Percentiles rank a stretch among this genome's conserved stretches.
These are phyloP conservation scores for Claviceps africana DNA, from an alignment of 2,329 filamentous ascomycete genomes.

Conservation along the genomic window DNA sequence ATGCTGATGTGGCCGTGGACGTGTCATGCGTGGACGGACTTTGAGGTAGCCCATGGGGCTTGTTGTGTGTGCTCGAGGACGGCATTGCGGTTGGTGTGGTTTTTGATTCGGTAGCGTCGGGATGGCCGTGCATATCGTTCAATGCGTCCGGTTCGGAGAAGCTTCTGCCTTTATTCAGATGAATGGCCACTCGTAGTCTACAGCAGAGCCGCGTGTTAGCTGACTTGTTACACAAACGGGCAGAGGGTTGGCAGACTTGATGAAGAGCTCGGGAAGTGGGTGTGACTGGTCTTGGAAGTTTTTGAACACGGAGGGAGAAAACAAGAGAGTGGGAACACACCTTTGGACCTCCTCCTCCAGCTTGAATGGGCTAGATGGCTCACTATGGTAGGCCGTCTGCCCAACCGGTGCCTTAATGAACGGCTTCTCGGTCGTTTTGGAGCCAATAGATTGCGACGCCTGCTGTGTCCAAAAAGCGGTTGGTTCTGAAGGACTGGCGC, in stretches of 20 bases:
- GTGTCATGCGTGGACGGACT: constrained; percentile 83
- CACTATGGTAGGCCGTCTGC: constrained; percentile 22
- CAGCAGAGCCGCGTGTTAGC: neutral
- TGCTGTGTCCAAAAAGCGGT: constrained; percentile 10
- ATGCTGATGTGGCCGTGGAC: constrained; percentile 68
- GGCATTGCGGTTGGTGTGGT: constrained; percentile 35
- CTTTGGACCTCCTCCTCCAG: constrained; percentile 19
- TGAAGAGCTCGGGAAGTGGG: neutral
- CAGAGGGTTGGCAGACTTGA: no score
- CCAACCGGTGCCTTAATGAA: constrained; percentile 7
- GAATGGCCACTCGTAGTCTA: constrained; percentile 14
- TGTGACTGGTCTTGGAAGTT: neutral
- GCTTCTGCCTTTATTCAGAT: constrained; percentile 37
- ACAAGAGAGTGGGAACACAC: constrained; percentile 12
- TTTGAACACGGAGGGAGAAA: neutral
- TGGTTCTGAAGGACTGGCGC: constrained; percentile 22
- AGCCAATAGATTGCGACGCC: constrained; percentile 13
- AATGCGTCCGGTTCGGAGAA: constrained; percentile 29
- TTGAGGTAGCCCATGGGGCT: constrained; percentile 37
- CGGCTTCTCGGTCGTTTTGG: constrained; percentile 3
- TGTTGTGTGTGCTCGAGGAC: constrained; percentile 23
- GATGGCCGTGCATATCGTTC: constrained; percentile 28
- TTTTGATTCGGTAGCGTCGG: constrained; percentile 22
- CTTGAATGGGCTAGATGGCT: constrained; percentile 22
- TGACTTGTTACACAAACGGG: no score